phyloP scores from a whole-genome alignment of 345 rosid species.

The Mercurialis annua region DNA sequence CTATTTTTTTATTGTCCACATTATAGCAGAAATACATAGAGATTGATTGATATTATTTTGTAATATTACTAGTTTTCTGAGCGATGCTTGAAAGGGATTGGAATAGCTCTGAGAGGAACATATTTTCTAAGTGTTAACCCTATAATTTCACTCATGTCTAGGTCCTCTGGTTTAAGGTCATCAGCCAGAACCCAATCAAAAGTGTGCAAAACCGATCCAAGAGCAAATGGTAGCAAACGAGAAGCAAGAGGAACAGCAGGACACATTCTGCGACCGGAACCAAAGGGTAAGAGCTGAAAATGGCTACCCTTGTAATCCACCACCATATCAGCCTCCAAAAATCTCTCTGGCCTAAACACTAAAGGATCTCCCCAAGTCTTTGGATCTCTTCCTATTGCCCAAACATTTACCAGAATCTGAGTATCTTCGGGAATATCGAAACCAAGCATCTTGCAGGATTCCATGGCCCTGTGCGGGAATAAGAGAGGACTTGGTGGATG shows the following conservation, averaged over 20 bases:
- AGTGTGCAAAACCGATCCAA: slow-evolving; percentile 55
- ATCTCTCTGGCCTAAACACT: slow-evolving; percentile 65
- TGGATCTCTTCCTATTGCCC: slow-evolving; percentile 67
- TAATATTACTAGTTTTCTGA: too few species aligned
- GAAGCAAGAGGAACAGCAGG: slow-evolving; percentile 71
- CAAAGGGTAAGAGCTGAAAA: slow-evolving; percentile 72
- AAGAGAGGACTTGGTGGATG: slow-evolving; percentile 79
- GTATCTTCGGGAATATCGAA: slow-evolving; percentile 65
- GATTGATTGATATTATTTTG: too few species aligned
- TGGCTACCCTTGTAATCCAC: slow-evolving; percentile 63
- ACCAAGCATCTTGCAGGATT: slow-evolving; percentile 51
- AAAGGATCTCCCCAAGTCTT: slow-evolving; percentile 50
- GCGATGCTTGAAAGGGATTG: slow-evolving; percentile 42
- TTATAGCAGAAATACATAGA: too few species aligned
- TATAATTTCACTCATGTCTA: slow-evolving; percentile 70
- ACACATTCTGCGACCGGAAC: slow-evolving; percentile 81
- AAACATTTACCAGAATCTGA: slow-evolving; percentile 59
- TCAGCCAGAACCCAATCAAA: slow-evolving; percentile 68
- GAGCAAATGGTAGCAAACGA: slow-evolving; percentile 54
- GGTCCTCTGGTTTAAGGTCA: slow-evolving; percentile 39
- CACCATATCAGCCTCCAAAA: slow-evolving; percentile 34
- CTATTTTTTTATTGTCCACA: too few species aligned
- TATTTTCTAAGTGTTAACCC: slow-evolving; percentile 59
- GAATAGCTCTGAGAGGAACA: slow-evolving; percentile 56
- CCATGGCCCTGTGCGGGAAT: slow-evolving; percentile 81